Conservation (phyloP, 2,329 filamentous ascomycete genomes). For the Epichloe scottii region DNA sequence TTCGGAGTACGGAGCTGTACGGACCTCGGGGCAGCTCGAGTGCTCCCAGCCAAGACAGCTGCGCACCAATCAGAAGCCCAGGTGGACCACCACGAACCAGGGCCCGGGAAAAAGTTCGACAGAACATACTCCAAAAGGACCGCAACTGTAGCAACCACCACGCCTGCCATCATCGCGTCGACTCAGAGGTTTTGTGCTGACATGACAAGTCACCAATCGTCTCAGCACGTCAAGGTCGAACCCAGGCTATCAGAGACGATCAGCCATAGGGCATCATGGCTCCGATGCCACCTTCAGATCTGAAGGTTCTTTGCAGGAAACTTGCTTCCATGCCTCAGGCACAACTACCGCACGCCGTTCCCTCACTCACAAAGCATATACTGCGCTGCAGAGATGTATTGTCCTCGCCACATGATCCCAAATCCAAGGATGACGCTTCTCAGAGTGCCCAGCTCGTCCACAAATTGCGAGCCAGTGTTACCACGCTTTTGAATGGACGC, state of each 20-base stretch:
- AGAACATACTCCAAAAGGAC: neutral
- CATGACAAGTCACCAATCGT: neutral
- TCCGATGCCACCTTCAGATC: constrained; percentile 33
- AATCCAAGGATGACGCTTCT: constrained; percentile 46
- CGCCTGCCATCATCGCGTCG: neutral
- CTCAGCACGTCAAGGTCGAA: neutral
- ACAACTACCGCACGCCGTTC: constrained; percentile 61
- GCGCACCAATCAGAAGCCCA: constrained; percentile 15
- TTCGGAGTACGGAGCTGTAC: too few species aligned
- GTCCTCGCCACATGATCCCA: constrained; percentile 47
- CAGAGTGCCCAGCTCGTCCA: constrained; percentile 63
- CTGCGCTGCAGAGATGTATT: constrained; percentile 47
- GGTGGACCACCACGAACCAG: constrained; percentile 11
- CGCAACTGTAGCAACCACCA: neutral
- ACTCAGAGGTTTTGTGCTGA: neutral
- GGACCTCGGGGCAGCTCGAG: too few species aligned
- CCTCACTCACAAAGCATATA: constrained; percentile 52
- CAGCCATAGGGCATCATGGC: constrained; percentile 1
- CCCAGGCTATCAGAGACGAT: neutral
- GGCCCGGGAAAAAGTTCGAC: constrained; percentile 15
- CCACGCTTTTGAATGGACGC: constrained; percentile 65
- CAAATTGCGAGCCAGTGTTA: constrained; percentile 68
- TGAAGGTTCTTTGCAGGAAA: constrained; percentile 53
- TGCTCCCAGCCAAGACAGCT: neutral
- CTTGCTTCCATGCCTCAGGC: constrained; percentile 59